Base-by-base conservation (phyloP, 352 stramenopile genomes). In the Phytophthora fragariaefolia region DNA sequence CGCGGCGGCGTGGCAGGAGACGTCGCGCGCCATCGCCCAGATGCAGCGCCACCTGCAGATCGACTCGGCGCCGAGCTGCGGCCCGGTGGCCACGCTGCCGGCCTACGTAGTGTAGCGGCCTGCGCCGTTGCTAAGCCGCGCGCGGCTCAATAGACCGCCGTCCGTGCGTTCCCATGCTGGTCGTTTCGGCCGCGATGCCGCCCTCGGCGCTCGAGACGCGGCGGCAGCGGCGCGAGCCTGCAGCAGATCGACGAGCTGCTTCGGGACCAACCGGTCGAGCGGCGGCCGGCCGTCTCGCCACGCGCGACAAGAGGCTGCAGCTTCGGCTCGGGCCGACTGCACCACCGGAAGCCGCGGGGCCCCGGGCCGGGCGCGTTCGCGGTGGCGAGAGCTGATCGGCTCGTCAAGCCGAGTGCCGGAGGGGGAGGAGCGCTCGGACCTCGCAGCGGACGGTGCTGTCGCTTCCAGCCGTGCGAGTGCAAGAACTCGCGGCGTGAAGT, bases 21-120 rank as follows among this genome's bases (percentile, higher is more conserved):
- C 65, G 24, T 12, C 28, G 51, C 60, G 73, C 2, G 66, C 58
- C 23, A 73, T 81, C 46, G 66, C 62, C 12, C 73, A 81, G 59
- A 81, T 80, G 69, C 61, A 55, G 20, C 58, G 66, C 30, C 73
- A 81, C 55, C 54, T 81, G 17, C 65, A 76, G 58, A 76, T 78
- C 60, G 66, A 81, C 28, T 24, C 58, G 15, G 55, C 47, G 4
- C 51, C 59, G 32, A 43, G 36, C 36, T 62, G 45, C 23, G 59
- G 59, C 32, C 43, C 61, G 18, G 69, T 78, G 45, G 58, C 45
- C 23, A 66, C 69, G 20, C 62, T 80, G 38, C 64, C 69, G 9
- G 64, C 73, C 24, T 80, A 77, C 43, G 60, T 58, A 30, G 71
- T 76, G n/a, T 79, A 66, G 49, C 10, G 8, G 3, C 6, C 23